Evolutionary conservation across 1,284 basidiomycete species (phyloP), one percentile per base, ranked within the genome.

Genomic region (Apiotrichum porosum): DNA sequence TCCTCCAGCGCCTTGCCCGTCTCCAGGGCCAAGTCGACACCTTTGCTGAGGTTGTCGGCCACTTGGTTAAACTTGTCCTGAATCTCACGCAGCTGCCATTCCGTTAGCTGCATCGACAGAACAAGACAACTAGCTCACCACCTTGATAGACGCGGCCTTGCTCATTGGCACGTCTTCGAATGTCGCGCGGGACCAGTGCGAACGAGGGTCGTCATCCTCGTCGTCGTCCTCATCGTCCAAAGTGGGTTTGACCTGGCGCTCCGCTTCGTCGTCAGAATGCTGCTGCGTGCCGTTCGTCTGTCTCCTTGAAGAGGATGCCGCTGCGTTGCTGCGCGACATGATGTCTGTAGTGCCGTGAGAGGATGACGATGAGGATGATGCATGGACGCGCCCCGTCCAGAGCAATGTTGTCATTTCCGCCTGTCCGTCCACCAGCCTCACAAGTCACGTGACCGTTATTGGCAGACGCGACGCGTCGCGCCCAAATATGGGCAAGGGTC

Each of bases 171-270:
- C 37, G 22, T 58, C 44, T 17, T 44, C 32, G 40, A 65, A 68
- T 1, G 50, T 60, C 9, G 60, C 52, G 24, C 47, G 49, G 3
- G 61, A 65, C 63, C 64, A 68, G 18, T n/a, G 5, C 30, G 40
- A 6, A 8, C 35, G 28, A 3, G 34, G 23, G 37, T 49, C 47
- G n/a, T 52, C 49, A 4, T 38, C 36, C 10, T 47, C 51, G 30
- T 53, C 54, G 6, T 56, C 54, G 9, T 51, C 47, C 18, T 38
- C 44, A 13, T 30, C 42, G 6, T 30, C 36, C 10, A 8, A 36
- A 19, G 34, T 14, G 67, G 81, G 81, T 28, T 66, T 66, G 5
- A 75, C 24, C 9, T 30, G 42, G 6, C 10, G 17, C 38, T 44
- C 34, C 17, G 33, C 44, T 18, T 38, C 42, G 8, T 37, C 18